Evolutionary conservation across 768 basidiomycete genomes (phyloP).

Genomic region (Collybia sordida): DNA sequence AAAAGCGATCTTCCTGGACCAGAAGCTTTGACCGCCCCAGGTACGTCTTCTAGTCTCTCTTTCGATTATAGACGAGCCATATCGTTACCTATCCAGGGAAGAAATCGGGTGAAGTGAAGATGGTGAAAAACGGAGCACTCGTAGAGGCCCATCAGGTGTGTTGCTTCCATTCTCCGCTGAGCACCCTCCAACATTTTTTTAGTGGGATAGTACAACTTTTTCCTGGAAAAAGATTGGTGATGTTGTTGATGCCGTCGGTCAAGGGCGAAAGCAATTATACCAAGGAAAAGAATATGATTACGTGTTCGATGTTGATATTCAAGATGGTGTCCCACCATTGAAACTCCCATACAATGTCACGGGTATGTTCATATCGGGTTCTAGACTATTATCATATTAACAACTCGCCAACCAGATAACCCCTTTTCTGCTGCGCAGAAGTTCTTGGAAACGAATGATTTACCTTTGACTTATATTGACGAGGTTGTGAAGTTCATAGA

Average conservation of each 20-base stretch:
- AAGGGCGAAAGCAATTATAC: constrained; percentile 87
- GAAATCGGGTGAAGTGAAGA: constrained; percentile 90
- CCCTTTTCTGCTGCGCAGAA: constrained; percentile 86
- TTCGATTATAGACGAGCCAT: not conserved
- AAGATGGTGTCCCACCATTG: constrained; percentile 88
- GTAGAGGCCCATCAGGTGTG: constrained; percentile 91
- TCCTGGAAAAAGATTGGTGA: constrained; percentile 95
- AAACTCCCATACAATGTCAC: constrained; percentile 92
- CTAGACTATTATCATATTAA: not conserved
- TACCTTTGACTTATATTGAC: constrained; percentile 82
- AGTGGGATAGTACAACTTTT: constrained; percentile 77
- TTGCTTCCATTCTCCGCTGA: constrained; percentile 1
- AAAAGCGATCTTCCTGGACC: constrained; percentile 84
- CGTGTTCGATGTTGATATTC: constrained; percentile 97
- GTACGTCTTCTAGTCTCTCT: constrained; percentile 36
- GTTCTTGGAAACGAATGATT: constrained; percentile 81
- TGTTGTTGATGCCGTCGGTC: constrained; percentile 92
- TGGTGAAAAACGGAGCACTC: constrained; percentile 76
- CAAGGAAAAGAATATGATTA: constrained; percentile 97
- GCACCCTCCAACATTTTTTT: constrained; percentile 2
- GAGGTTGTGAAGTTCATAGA: constrained; percentile 93
- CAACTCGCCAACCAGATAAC: constrained; percentile 60
- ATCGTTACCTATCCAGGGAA: constrained; percentile 52
- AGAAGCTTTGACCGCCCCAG: constrained; percentile 76
- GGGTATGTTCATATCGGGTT: constrained; percentile 45